Evolutionary conservation across 306 rosid genomes (phyloP), one percentile per base, ranked within the genome.

Genomic region (Medicago truncatula): DNA sequence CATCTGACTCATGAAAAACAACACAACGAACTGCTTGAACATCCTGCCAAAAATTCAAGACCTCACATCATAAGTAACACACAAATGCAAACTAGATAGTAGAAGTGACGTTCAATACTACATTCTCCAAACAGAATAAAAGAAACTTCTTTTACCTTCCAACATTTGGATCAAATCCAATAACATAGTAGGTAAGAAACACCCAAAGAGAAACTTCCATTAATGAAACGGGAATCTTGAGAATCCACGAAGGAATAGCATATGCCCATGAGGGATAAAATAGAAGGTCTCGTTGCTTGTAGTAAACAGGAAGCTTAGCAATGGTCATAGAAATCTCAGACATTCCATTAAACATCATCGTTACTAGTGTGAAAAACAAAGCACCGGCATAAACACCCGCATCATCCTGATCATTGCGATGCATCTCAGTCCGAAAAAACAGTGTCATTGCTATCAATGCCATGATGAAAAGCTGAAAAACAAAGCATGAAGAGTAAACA

Each of bases 381-480:
- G 89, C 88, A 43, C 94, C 94, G 50, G 61, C 50, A 6, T 83
- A 86, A 79, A 85, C 70, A 50, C 86, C 88, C 6, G 96, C 98
- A 64, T 88, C 92, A 18, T 65, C 73, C 6, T 52, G 38, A 54
- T 70, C 8, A 0, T 59, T 1, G 14, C 8, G 91, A 64, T 77
- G 91, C 98, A 93, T 91, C 75, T 87, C 79, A 12, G 98, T 93
- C 38, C 96, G 85, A 5, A 88, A 5, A 83, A 93, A 89, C 0
- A 89, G 62, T 10, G 97, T 93, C 82, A 82, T 52, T 8, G 87
- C 31, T 53, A 93, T 54, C 40, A 91, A 8, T 4, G 89, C 90
- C 89, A 88, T 71, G 44, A 85, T 3, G 8, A 67, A 34, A 14
- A 89, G 85, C 98, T 92, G 78, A 31, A 75, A 76, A 79, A 15